Base-by-base conservation (phyloP, 805 yeast species). In the Torulaspora indica region DNA sequence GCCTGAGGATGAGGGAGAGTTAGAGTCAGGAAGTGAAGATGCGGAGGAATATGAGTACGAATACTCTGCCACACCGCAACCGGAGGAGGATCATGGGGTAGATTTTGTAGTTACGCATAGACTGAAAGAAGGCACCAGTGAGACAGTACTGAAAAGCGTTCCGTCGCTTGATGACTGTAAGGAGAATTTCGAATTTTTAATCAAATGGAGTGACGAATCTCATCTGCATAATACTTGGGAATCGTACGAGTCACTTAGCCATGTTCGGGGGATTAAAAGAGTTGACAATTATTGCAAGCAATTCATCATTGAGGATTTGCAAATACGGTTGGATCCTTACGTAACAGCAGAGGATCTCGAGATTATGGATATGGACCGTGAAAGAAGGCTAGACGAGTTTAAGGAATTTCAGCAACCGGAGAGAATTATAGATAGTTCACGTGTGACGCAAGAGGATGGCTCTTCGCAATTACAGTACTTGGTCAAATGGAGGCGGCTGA, bases 141-240 rank as follows among this genome's bases (percentile, higher is more conserved):
- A 58, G 40, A 35, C 46, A 6, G 24, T 52, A n/a, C 57, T 45
- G 35, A 63, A 47, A 35, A 66, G 63, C 42, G 67, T 70, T 18
- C 66, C 65, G 2, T 70, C 72, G 42, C 51, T 79, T 12, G 64
- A 70, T 38, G 75, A 73, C 37, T 82, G 86, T 33, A 83, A 82
- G 54, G 68, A 69, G 40, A 79, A 77, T 47, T 82, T 72, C 56
- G 77, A 76, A 52, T 74, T 78, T 39, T 68, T 78, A 54, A 76
- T 93, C 55, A 93, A 93, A 68, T 93, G 99, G 98, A 73, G 77
- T 14, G 86, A 78, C 42, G 73, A 79, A 49, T 85, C 97, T 10
- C 98, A 93, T 68, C 72, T 93, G 49, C 99, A 93, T 67, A 93
- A 91, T 64, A 82, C 96, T 0, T 93, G 97, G 97, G 96, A 90